Base-by-base conservation (phyloP, 805 yeast species). In the Yarrowia bubula region DNA sequence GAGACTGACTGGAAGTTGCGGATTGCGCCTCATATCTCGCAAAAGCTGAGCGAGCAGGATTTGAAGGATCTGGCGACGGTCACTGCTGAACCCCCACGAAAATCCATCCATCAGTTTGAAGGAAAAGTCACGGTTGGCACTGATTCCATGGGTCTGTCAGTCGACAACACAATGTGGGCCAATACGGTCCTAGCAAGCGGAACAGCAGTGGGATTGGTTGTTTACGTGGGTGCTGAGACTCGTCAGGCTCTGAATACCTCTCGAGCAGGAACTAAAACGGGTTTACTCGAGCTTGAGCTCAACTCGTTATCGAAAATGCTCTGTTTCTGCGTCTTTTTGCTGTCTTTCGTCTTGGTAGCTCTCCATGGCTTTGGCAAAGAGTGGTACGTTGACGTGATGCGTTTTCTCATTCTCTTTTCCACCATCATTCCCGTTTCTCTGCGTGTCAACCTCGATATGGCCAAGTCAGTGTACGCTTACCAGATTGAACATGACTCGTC, bases 1-100 rank as follows among this genome's bases (percentile, higher is more conserved):
- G 99, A 95, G 75, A 95, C 99, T 6, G 99, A 95, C 77, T 95
- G 99, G 99, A 95, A 95, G 75, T 79, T 95, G 65, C 80, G 99
- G 71, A 77, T 90, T 42, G 95, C 97, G 0, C 82, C 87, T 55
- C 81, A 86, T 11, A 71, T 86, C 33, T 90, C 97, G 0, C 98
- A 93, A 75, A 75, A 84, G 47, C 75, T 83, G 11, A 76, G 82
- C n/a, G 78, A 79, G 57, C 47, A 65, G 39, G 84, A 70, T 10
- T 66, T 71, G 46, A 66, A 69, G 18, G 81, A 83, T 66, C 46
- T 55, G 3, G 80, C 86, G 50, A 79, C 80, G 51, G 80, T 92
- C n/a, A 79, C 82, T 2, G 91, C 91, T 7, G 84, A 87, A n/a
- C 83, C 87, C 0, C 99, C 99, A 1, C 84, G 88, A 28, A 92